Evolutionary conservation across 2,329 filamentous ascomycete species (phyloP), one percentile per base, ranked within the genome.

Genomic region (Neospermospora avenae): DNA sequence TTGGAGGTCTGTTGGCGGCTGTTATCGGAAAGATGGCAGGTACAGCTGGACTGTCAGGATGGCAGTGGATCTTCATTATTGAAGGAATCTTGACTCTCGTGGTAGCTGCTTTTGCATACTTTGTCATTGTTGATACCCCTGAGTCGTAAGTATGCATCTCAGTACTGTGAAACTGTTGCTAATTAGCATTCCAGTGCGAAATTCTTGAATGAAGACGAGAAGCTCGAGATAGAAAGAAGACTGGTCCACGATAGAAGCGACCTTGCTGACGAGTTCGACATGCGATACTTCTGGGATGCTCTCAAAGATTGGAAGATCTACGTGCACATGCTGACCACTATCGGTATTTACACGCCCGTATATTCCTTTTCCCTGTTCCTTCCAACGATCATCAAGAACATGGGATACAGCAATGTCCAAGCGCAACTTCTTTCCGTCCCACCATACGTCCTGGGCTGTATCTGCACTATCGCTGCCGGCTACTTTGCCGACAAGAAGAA

Each of bases 61-160:
- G 90, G 90, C 78, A 83, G 1, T 92, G 88, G 89, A 91, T 93
- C 55, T 93, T 93, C 72, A 88, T 92, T 60, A 76, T 91, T 3
- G 86, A 89, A 71, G 82, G 82, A 28, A 60, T 81, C 20, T 67
- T 78, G 20, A 82, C 80, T 4, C 70, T 83, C 4, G 1, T 78
- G 34, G 75, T 81, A 68, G 76, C 80, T 70, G 39, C 78, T 77
- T 24, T 63, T 53, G 61, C 64, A 41, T 80, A 78, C 67, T 82
- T 78, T 70, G 74, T 77, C 49, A 82, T 87, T 68, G 75, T 82
- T 62, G 85, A 88, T 70, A 87, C 84, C 67, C 84, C 85, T 3
- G 74, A 73, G 3, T 70, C 68, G 71, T 71, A 56, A 63, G 68
- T 61, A 11, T 16, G 25, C 24, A 42, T 18, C 24, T 10, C 7